Percentiles rank a stretch among this genome's conserved stretches.
These are phyloP conservation scores for Aspergillus jensenii DNA, from an alignment of 2,329 filamentous ascomycete genomes.

Conservation along the genomic window DNA sequence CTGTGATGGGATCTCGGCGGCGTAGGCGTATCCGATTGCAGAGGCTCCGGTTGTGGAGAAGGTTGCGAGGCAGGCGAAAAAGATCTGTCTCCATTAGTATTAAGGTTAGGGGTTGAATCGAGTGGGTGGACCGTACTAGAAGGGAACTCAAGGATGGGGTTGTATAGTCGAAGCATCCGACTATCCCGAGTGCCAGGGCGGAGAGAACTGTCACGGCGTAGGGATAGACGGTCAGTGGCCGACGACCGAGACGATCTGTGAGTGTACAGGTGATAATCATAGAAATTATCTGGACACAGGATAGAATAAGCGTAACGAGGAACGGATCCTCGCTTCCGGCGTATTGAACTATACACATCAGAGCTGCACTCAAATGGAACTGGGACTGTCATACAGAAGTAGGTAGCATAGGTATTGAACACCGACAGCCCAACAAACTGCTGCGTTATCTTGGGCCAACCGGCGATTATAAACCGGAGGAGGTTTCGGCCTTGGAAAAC, in stretches of 20 bases:
- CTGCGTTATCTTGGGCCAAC: conserved; percentile 43
- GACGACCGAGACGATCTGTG: conserved; percentile 38
- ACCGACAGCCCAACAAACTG: conserved; percentile 42
- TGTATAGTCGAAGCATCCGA: conserved; percentile 43
- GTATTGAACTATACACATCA: conserved; percentile 35
- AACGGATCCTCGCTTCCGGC: conserved; percentile 45
- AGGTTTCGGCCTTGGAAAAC: conserved; percentile 41
- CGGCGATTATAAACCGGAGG: conserved; percentile 38
- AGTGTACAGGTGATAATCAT: conserved; percentile 39
- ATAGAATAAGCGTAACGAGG: conserved; percentile 43
- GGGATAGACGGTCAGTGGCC: conserved; percentile 42
- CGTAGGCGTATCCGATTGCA: conserved; percentile 46
- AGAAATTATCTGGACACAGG: conserved; percentile 44
- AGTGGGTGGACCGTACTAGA: conserved; percentile 25
- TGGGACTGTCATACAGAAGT: conserved; percentile 28
- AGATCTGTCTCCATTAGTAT: conserved; percentile 28
- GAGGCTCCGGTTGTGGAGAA: conserved; percentile 45
- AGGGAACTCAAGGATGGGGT: conserved; percentile 35
- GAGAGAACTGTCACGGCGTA: conserved; percentile 40
- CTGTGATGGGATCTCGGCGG: conserved; percentile 43
- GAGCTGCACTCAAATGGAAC: accelerated
- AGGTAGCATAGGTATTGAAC: conserved; percentile 42
- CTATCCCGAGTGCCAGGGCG: conserved; percentile 39
- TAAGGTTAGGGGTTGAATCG: not conserved
- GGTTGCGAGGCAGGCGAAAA: conserved; percentile 45